Percentiles rank a stretch among this genome's conserved stretches.
These are phyloP conservation scores for Magnaporthiopsis incrustans DNA, from an alignment of 2,329 filamentous ascomycete species.

Conservation along the genomic window DNA sequence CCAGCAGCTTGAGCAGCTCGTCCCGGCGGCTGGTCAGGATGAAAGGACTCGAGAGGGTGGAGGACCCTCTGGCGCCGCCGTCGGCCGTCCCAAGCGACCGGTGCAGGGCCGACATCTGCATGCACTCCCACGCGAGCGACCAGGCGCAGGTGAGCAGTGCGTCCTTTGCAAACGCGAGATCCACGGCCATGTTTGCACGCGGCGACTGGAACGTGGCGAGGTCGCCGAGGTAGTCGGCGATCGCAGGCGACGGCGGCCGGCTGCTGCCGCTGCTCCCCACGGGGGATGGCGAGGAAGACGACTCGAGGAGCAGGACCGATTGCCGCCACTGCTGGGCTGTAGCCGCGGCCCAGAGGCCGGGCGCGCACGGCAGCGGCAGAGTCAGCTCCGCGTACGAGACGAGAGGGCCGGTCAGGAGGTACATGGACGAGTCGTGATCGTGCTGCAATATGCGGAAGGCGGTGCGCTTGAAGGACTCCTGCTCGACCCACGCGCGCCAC, in stretches of 20 bases:
- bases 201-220: neutral
- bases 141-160: constrained; percentile 18
- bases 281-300: too few species aligned
- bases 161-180: neutral
- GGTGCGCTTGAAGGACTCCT: constrained; percentile 24
- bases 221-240: constrained; percentile 13
- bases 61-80: neutral
- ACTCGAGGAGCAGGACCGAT: too few species aligned
- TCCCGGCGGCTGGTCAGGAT: constrained; percentile 20
- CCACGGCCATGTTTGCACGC: neutral
- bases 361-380: neutral
- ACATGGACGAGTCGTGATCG: constrained; percentile 22
- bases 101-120: constrained; percentile 20
- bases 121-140: constrained; percentile 22
- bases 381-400: constrained; percentile 24
- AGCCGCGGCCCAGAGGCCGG: constrained; percentile 11
- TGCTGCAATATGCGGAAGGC: constrained; percentile 21
- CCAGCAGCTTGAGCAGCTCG: constrained; percentile 20
- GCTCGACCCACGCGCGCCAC: constrained; percentile 17
- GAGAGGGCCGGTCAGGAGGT: constrained; percentile 20
- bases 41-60: constrained; percentile 20
- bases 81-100: constrained; percentile 1
- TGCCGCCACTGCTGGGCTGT: constrained; percentile 18
- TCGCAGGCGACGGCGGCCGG: constrained; percentile 3
- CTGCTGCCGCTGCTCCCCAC: too few species aligned